These are phyloP conservation scores for Coniosporium apollinis DNA, from an alignment of 495 filamentous ascomycete genomes.

Conservation along the genomic window DNA sequence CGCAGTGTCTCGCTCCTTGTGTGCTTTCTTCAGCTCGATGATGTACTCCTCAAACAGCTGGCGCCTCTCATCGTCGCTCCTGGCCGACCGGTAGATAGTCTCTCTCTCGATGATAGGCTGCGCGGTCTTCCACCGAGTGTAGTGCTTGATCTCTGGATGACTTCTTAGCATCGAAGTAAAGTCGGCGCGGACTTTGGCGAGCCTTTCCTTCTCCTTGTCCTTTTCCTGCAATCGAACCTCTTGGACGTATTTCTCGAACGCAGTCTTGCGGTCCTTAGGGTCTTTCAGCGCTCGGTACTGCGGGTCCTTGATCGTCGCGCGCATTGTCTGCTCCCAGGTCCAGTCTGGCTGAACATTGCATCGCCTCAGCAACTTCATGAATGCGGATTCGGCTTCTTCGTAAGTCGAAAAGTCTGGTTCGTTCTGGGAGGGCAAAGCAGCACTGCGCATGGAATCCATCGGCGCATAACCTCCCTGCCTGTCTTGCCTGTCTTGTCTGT, in stretches of 20 bases:
- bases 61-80: constrained; percentile 73
- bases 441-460: constrained; percentile 36
- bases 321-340: constrained; percentile 84
- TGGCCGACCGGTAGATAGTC: constrained; percentile 82
- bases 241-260: constrained; percentile 89
- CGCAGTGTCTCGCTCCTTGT: constrained; percentile 54
- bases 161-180: constrained; percentile 92
- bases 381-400: constrained; percentile 89
- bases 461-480: constrained; percentile 49
- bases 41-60: constrained; percentile 94
- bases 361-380: constrained; percentile 76
- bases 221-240: constrained; percentile 88
- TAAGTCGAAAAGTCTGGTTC: constrained; percentile 72
- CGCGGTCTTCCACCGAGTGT: constrained; percentile 94
- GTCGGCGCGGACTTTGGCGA: constrained; percentile 82
- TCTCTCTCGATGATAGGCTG: constrained; percentile 89
- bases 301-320: constrained; percentile 76
- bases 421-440: constrained; percentile 43
- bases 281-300: constrained; percentile 91
- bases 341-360: constrained; percentile 76
- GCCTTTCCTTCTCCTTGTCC: constrained; percentile 84
- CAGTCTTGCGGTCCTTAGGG: constrained; percentile 76
- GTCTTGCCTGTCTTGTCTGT: constrained; percentile 49
- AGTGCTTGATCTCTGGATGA: constrained; percentile 94
- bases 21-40: constrained; percentile 58